Base-by-base conservation (phyloP, 2,329 filamentous ascomycete genomes). In the Mollisiaceae sp. region DNA sequence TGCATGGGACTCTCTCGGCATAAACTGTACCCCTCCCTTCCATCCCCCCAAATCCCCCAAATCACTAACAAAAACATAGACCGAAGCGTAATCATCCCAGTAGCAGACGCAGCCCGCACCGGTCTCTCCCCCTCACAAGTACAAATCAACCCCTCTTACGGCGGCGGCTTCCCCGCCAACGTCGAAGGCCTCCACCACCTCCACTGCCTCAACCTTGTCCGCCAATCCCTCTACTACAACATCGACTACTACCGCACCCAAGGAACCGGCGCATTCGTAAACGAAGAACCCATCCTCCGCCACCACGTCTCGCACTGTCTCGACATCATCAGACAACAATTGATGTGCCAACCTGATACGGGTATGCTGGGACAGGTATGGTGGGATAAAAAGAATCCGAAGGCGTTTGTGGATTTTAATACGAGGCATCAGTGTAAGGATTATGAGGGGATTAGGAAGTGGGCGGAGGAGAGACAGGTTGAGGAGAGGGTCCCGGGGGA, bases 361-460 rank as follows among this genome's bases (percentile, higher is more conserved):
- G 84, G 82, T 2, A 78, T 87, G 0, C 76, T 86, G 0, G 83
- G 83, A 1, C 83, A 86, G 66, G 76, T 86, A 11, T 87, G 84
- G 84, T 82, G 81, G 69, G 78, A 84, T 43, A 71, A 70, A n/a
- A 67, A 75, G 4, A 74, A 75, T 8, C 78, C 80, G 0, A 71
- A 71, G 54, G 73, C 75, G 0, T 85, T 82, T 68, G 81, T 84
- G 2, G 83, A 87, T 71, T 85, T 86, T 75, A 84, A 84, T 65
- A 86, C 82, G 0, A 74, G 79, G 65, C 85, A 86, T 68, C 78
- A 78, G 50, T 86, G 85, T 69, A 79, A 81, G 11, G 81, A 86
- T 68, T 86, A 82, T 64, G 83, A 86, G 35, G 79, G 77, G 0
- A 77, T 86, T 27, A 76, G 83, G 32, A 68, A 75, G 45, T 87